These are phyloP conservation scores for Yamadazyma triangularis DNA, from an alignment of 1,139 yeast genomes.

Conservation along the genomic window DNA sequence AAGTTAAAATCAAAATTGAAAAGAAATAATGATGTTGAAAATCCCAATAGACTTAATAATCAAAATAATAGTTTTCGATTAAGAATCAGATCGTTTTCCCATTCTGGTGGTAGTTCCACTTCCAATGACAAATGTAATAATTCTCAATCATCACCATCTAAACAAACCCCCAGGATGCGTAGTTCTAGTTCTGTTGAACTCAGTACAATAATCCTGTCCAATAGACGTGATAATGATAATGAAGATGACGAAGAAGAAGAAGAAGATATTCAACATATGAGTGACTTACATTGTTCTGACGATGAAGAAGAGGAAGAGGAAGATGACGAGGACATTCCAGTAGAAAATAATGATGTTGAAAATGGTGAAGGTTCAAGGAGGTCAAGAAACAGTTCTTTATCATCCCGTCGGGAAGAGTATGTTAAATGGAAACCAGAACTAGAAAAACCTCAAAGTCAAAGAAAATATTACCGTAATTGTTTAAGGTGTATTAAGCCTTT, in stretches of 20 bases:
- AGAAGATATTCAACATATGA: constrained; percentile 24
- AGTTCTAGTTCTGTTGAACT: constrained; percentile 1
- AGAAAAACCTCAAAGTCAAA: constrained; percentile 32
- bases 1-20: constrained; percentile 10
- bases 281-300: constrained; percentile 34
- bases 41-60: too few relatives aligned
- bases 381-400: constrained; percentile 6
- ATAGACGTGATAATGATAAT: constrained; percentile 1
- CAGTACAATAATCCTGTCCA: not conserved
- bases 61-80: too few relatives aligned
- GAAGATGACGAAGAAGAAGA: constrained; percentile 16
- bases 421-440: constrained; percentile 50
- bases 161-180: too few relatives aligned
- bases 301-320: constrained; percentile 29
- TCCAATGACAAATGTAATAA: too few relatives aligned
- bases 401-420: constrained; percentile 7
- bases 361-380: constrained; percentile 15
- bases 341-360: constrained; percentile 14
- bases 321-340: constrained; percentile 7
- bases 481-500: constrained; percentile 56
- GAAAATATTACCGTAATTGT: constrained; percentile 49
- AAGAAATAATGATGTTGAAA: too few relatives aligned
- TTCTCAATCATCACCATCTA: too few relatives aligned
- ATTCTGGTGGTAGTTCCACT: too few relatives aligned
- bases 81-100: too few relatives aligned